Percentiles rank a stretch among this genome's conserved stretches.
Conservation (phyloP, 1,139 yeast species). For the Eremothecium coryli region DNA sequence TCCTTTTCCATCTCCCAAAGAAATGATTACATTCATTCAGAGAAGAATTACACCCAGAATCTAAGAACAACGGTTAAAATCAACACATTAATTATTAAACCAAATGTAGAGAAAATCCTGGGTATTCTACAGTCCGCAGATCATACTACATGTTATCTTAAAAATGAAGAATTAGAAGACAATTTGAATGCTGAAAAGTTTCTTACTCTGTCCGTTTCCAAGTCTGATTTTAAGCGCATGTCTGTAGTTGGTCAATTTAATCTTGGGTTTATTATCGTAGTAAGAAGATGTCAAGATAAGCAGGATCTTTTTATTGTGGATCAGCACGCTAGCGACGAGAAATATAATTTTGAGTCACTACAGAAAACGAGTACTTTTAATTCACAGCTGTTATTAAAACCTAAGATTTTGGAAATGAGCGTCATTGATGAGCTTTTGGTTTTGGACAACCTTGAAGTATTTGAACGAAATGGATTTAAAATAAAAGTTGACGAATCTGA, state of each 20-base stretch:
- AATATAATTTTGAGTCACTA: slow-evolving; percentile 72
- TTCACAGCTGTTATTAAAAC: slow-evolving; percentile 63
- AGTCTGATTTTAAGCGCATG: slow-evolving; percentile 63
- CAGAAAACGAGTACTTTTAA: slow-evolving; percentile 47
- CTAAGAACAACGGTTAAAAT: background rate
- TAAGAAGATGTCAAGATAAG: slow-evolving; percentile 33
- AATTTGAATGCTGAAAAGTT: slow-evolving; percentile 46
- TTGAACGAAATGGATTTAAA: slow-evolving; percentile 70
- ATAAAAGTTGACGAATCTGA: slow-evolving; percentile 39
- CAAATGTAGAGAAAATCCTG: slow-evolving; percentile 1
- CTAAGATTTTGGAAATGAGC: slow-evolving; percentile 54
- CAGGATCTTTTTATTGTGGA: slow-evolving; percentile 76
- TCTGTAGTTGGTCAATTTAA: slow-evolving; percentile 84
- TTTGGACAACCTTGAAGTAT: slow-evolving; percentile 45
- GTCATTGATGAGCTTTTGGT: slow-evolving; percentile 71
- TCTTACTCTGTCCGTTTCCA: slow-evolving; percentile 47
- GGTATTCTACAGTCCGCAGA: background rate
- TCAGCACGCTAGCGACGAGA: slow-evolving; percentile 97
- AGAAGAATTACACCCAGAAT: background rate
- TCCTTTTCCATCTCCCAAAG: no score
- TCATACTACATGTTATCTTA: slow-evolving; percentile 6
- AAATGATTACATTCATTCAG: no score
- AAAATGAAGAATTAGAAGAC: slow-evolving; percentile 29
- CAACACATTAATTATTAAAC: background rate
- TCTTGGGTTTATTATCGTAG: slow-evolving; percentile 76